phyloP scores from a whole-genome alignment of 768 basidiomycete species.

The Serendipita sp. region DNA sequence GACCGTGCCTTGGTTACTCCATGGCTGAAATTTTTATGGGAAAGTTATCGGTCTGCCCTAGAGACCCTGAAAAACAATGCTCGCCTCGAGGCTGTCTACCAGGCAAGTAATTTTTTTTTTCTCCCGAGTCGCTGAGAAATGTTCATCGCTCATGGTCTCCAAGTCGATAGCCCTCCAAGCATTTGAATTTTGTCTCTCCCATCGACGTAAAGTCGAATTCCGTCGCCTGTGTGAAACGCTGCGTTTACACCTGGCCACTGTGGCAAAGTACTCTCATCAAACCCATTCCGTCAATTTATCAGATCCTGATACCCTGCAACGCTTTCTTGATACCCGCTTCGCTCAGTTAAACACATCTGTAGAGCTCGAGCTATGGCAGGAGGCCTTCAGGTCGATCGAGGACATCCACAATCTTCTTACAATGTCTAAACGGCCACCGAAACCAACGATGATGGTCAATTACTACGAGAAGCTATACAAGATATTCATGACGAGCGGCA shows the following conservation, averaged over 20 bases:
- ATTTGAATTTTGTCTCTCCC: conserved; percentile 88
- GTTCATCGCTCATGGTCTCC: not conserved
- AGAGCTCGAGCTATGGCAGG: conserved; percentile 97
- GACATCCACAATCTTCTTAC: conserved; percentile 93
- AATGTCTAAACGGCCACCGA: conserved; percentile 82
- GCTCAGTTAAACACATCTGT: conserved; percentile 92
- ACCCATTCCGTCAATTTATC: conserved; percentile 88
- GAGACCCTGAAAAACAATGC: conserved; percentile 96
- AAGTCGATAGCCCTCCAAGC: conserved; percentile 94
- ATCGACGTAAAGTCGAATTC: conserved; percentile 93
- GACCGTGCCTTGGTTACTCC: conserved; percentile 91
- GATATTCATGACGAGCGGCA: conserved; percentile 91
- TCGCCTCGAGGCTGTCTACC: conserved; percentile 81
- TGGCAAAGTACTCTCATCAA: conserved; percentile 90
- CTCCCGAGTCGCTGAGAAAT: not conserved
- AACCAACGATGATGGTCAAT: conserved; percentile 93
- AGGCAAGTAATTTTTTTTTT: conserved; percentile 33
- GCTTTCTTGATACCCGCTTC: conserved; percentile 92
- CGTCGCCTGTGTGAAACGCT: conserved; percentile 91
- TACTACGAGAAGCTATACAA: conserved; percentile 97
- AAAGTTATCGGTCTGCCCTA: conserved; percentile 87
- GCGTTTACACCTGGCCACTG: conserved; percentile 83
- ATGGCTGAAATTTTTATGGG: conserved; percentile 98
- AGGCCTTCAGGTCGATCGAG: conserved; percentile 95
- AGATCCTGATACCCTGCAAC: conserved; percentile 86